These are phyloP conservation scores for Cystobasidium slooffiae DNA, from an alignment of 1,284 basidiomycete genomes.

Conservation along the genomic window DNA sequence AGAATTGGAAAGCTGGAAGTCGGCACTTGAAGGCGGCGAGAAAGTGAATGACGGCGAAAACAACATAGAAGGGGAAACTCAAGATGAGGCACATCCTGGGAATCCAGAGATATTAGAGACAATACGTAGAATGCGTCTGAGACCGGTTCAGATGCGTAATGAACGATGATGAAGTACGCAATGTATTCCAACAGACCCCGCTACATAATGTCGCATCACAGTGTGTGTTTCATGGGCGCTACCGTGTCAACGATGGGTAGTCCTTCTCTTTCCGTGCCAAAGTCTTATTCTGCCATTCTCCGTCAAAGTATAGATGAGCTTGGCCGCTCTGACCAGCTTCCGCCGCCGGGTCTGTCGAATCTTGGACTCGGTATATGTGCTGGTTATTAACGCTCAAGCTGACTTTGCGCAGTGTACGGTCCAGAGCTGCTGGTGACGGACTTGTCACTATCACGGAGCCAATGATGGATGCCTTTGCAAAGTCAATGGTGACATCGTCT, in stretches of 20 bases:
- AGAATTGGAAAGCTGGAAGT: slow-evolving; percentile 52
- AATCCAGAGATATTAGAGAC: slow-evolving; percentile 19
- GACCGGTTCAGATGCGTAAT: not conserved
- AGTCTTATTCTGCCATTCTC: slow-evolving; percentile 9
- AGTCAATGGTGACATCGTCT: slow-evolving; percentile 12
- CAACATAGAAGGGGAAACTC: not conserved
- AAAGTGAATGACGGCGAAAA: slow-evolving; percentile 4
- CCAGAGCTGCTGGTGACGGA: not conserved
- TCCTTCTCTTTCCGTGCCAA: slow-evolving; percentile 34
- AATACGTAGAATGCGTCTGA: slow-evolving; percentile 4
- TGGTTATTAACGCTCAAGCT: not conserved
- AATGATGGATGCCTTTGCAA: not conserved
- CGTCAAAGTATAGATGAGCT: slow-evolving; percentile 4
- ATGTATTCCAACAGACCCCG: not conserved
- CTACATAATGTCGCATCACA: not conserved
- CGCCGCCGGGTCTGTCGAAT: not conserved
- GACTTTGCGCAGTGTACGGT: not conserved
- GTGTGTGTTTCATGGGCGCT: not conserved
- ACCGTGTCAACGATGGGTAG: slow-evolving; percentile 15
- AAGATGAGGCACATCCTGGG: slow-evolving; percentile 12
- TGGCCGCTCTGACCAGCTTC: slow-evolving; percentile 17
- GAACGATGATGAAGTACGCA: not conserved
- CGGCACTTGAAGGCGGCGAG: slow-evolving; percentile 42
- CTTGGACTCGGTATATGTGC: not conserved
- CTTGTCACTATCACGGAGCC: slow-evolving; percentile 18